Base-by-base conservation (phyloP, 129 eudicot species). In the Chrysanthemum makinoi region DNA sequence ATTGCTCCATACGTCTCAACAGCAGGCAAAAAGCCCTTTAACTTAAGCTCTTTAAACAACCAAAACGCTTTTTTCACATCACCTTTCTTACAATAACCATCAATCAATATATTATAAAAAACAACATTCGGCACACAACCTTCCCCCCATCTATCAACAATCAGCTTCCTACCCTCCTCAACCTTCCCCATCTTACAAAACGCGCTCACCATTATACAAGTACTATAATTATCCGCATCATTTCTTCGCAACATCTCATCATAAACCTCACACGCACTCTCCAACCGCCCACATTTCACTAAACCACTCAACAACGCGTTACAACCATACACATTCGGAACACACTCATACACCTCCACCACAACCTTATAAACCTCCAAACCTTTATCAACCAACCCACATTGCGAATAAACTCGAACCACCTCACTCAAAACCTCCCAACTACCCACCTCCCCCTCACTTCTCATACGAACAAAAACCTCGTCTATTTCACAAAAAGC, bases 31-130 rank as follows among this genome's bases (percentile, higher is more conserved):
- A 89, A 82, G 19, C 92, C 97, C 80, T 82, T 89, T 19, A 66
- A 49, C 78, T 94, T 84, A 83, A 90, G 86, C 71, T 85, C 90
- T 68, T 77, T 78, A 35, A 89, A 79, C 22, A 94, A 77, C 46
- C 56, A 19, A 75, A 72, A 63, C 5, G 89, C 99, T 39, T 60
- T 81, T 35, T 59, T 74, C 48, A 90, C 82, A 72, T 87, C 88
- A 68, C 97, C 96, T 67, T 68, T 87, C 83, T 76, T 90, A 75
- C 96, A 87, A 72, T 85, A 89, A 17, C 99, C 99, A 82, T 87
- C 85, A 69, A 94, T 84, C 26, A 94, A 90, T 2, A 69, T 86
- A 77, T 94, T 94, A 50, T 90, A 94, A 65, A 94, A 90, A 66
- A 94, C 89, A 33, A 90, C 64, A 72, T 90, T 82, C 18, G 99